Percentiles rank a stretch among this genome's conserved stretches.
Conservation (phyloP, 108 stramenopile genomes). For the Stephanodiscus triporus region DNA sequence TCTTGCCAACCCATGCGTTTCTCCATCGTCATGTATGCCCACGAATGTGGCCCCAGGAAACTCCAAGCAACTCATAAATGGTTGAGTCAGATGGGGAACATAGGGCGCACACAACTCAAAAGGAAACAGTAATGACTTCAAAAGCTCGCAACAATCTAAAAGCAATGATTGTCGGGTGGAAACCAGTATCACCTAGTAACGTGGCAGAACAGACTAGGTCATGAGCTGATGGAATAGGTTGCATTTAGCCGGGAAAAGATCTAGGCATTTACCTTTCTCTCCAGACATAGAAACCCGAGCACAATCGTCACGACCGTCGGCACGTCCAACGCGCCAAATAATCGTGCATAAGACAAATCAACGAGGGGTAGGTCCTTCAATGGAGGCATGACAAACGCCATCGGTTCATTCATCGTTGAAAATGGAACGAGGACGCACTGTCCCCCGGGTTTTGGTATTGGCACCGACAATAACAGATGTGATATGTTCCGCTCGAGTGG, state of each 20-base stretch:
- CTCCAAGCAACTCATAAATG: slow-evolving; percentile 82
- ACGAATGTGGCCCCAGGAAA: slow-evolving; percentile 89
- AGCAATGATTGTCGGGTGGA: slow-evolving; percentile 79
- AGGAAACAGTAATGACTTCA: slow-evolving; percentile 81
- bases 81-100: slow-evolving; percentile 82
- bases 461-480: slow-evolving; percentile 78
- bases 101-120: slow-evolving; percentile 88
- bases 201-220: not conserved
- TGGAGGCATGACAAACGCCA: slow-evolving; percentile 77
- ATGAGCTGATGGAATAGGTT: not conserved
- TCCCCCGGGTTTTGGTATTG: slow-evolving; percentile 82
- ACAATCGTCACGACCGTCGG: slow-evolving; percentile 86
- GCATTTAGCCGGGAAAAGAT: not conserved
- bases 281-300: slow-evolving; percentile 78
- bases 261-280: slow-evolving; percentile 61
- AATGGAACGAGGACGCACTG: slow-evolving; percentile 77
- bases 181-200: slow-evolving; percentile 69
- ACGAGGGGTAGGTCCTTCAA: slow-evolving; percentile 77
- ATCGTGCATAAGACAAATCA: slow-evolving; percentile 72
- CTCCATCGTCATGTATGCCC: slow-evolving; percentile 84
- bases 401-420: slow-evolving; percentile 73
- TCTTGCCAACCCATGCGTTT: slow-evolving; percentile 64
- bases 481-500: slow-evolving; percentile 86
- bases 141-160: slow-evolving; percentile 81
- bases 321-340: slow-evolving; percentile 82